Conservation (phyloP, 768 basidiomycete genomes). For the Mycena amicta region DNA sequence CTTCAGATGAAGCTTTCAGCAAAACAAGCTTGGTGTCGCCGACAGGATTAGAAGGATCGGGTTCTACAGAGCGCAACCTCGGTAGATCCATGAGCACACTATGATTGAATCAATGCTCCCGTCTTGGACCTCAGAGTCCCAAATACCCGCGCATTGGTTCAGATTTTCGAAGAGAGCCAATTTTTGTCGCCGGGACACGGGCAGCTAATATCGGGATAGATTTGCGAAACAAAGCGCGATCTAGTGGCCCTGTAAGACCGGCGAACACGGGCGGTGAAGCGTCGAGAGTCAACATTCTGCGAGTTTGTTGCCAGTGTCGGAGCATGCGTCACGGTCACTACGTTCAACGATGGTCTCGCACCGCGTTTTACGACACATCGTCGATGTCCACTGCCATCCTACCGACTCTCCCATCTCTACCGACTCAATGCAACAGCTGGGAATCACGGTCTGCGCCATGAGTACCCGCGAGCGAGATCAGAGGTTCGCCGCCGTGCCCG, state of each 20-base stretch:
- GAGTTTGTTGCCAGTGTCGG: not conserved
- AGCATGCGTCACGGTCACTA: not conserved
- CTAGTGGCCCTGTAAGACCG: constrained; percentile 54
- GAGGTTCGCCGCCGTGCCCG: constrained; percentile 10
- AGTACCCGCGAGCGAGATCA: constrained; percentile 71
- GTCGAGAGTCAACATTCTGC: constrained; percentile 41
- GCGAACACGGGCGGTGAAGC: constrained; percentile 44
- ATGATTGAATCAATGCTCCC: constrained; percentile 5
- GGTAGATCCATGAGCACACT: constrained; percentile 71
- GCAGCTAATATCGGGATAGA: constrained; percentile 69
- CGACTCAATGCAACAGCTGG: constrained; percentile 54
- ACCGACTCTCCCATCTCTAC: constrained; percentile 66
- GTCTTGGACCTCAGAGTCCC: no score
- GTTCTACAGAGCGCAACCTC: constrained; percentile 62
- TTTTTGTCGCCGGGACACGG: constrained; percentile 58
- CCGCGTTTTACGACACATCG: constrained; percentile 64
- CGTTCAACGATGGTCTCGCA: constrained; percentile 23
- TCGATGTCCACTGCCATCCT: constrained; percentile 93
- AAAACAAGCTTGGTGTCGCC: constrained; percentile 61
- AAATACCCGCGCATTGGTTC: constrained; percentile 62
- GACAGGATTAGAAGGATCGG: constrained; percentile 49
- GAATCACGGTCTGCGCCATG: constrained; percentile 84
- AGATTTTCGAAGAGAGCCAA: constrained; percentile 58
- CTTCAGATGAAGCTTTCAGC: constrained; percentile 61
- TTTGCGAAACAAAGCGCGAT: constrained; percentile 66